phyloP scores from a whole-genome alignment of 768 basidiomycete species.

The Suillus fuscotomentosus region DNA sequence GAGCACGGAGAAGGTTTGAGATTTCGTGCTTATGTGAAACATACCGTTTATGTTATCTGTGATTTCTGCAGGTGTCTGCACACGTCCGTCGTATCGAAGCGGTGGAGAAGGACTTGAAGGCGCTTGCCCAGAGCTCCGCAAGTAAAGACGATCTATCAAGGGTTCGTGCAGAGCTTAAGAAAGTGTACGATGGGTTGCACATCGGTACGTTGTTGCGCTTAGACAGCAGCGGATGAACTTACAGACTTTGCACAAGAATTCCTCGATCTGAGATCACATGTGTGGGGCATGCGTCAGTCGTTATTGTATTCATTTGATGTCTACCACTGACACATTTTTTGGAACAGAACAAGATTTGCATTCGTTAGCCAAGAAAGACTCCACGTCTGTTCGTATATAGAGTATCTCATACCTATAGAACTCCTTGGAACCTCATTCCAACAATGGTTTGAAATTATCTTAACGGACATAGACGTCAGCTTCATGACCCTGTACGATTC shows the following conservation, averaged over 20 bases:
- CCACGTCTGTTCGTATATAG: slow-evolving; percentile 57
- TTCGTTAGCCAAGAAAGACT: slow-evolving; percentile 65
- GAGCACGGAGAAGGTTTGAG: slow-evolving; percentile 65
- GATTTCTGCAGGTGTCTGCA: slow-evolving; percentile 60
- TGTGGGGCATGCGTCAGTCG: slow-evolving; percentile 85
- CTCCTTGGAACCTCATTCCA: background rate
- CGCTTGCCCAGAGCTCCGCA: slow-evolving; percentile 60
- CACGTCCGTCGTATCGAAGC: slow-evolving; percentile 82
- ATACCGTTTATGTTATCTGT: background rate
- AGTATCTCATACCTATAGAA: background rate
- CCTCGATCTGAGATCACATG: slow-evolving; percentile 75
- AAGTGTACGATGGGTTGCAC: slow-evolving; percentile 80
- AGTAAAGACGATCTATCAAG: slow-evolving; percentile 80
- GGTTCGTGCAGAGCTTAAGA: slow-evolving; percentile 81
- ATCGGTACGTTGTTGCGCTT: slow-evolving; percentile 49
- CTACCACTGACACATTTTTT: slow-evolving; percentile 2
- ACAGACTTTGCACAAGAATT: slow-evolving; percentile 50
- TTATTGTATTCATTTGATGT: background rate
- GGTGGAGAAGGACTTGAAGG: slow-evolving; percentile 87
- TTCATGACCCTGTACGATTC: background rate
- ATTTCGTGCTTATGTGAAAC: background rate
- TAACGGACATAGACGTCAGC: too few relatives aligned
- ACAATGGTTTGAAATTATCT: background rate
- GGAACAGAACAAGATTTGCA: slow-evolving; percentile 77
- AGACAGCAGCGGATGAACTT: background rate